Conservation (phyloP, 768 basidiomycete genomes). For the Boletus pseudo-olivaceus region DNA sequence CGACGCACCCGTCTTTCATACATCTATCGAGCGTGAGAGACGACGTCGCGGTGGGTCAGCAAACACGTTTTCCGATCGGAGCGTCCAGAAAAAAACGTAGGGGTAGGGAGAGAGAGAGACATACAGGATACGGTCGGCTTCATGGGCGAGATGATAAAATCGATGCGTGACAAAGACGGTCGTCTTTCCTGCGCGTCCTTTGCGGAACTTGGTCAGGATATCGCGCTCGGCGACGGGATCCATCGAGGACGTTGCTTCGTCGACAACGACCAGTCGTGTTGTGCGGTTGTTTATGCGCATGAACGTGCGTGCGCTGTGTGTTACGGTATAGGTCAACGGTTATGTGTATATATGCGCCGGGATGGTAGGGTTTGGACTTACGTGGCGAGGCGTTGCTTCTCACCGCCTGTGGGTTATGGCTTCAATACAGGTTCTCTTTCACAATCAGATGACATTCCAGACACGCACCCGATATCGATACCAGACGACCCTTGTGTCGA, state of each 20-base stretch:
- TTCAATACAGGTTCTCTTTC: too few relatives aligned
- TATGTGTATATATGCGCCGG: too few relatives aligned
- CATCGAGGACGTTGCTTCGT: conserved; percentile 57
- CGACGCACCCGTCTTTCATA: conserved; percentile 30
- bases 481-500: too few relatives aligned
- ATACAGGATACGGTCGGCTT: conserved; percentile 53
- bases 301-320: conserved; percentile 44
- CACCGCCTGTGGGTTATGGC: too few relatives aligned
- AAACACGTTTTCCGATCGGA: too few relatives aligned
- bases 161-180: conserved; percentile 56
- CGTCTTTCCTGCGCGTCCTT: conserved; percentile 44
- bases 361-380: too few relatives aligned
- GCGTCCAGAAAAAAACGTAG: too few relatives aligned
- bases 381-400: conserved; percentile 49
- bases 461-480: too few relatives aligned
- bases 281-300: conserved; percentile 34
- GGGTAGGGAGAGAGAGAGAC: too few relatives aligned
- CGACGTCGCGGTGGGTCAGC: too few relatives aligned
- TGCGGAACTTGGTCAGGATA: conserved; percentile 40
- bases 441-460: too few relatives aligned
- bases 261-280: conserved; percentile 48
- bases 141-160: conserved; percentile 45
- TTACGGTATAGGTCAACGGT: too few relatives aligned
- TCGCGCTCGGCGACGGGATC: conserved; percentile 53
- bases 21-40: conserved; percentile 30